These are phyloP conservation scores for Arthrinium phaeospermum DNA, from an alignment of 2,329 filamentous ascomycete genomes.

Conservation along the genomic window DNA sequence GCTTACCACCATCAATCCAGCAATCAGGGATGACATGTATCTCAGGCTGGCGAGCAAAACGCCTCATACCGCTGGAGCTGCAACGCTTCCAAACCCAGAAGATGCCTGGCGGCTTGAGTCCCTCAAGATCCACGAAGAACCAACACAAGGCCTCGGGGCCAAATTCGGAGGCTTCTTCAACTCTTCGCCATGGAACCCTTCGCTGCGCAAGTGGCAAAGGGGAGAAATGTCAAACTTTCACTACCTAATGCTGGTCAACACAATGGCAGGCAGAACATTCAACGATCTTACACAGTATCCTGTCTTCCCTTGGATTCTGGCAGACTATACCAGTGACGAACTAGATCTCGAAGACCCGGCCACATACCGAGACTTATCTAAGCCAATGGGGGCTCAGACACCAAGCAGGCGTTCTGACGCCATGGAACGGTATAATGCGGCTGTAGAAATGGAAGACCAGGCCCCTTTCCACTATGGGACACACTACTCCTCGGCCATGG, in stretches of 20 bases:
- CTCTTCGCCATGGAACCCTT: conserved; percentile 78
- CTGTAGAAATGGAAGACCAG: conserved; percentile 90
- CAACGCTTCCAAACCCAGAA: conserved; percentile 76
- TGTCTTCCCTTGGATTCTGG: conserved; percentile 96
- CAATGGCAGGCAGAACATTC: conserved; percentile 94
- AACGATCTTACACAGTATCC: conserved; percentile 98
- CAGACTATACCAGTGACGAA: conserved; percentile 94
- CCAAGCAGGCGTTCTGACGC: conserved; percentile 77
- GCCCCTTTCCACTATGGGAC: conserved; percentile 93
- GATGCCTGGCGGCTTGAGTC: conserved; percentile 92
- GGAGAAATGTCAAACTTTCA: conserved; percentile 99
- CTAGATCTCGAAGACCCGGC: conserved; percentile 84
- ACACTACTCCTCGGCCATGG: conserved; percentile 99
- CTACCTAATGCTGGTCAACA: conserved; percentile 98
- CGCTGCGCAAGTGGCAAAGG: conserved; percentile 87
- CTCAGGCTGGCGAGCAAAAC: conserved; percentile 78
- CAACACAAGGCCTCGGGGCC: conserved; percentile 72
- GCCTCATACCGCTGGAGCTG: conserved; percentile 76
- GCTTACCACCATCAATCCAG: conserved; percentile 79
- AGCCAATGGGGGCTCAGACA: conserved; percentile 95
- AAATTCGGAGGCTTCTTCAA: conserved; percentile 95
- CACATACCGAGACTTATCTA: conserved; percentile 88
- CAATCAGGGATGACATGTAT: conserved; percentile 80
- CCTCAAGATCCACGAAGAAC: conserved; percentile 69
- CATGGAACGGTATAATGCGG: conserved; percentile 81